Evolutionary conservation across 768 basidiomycete genomes (phyloP).

Genomic region (Suillus alpinus): DNA sequence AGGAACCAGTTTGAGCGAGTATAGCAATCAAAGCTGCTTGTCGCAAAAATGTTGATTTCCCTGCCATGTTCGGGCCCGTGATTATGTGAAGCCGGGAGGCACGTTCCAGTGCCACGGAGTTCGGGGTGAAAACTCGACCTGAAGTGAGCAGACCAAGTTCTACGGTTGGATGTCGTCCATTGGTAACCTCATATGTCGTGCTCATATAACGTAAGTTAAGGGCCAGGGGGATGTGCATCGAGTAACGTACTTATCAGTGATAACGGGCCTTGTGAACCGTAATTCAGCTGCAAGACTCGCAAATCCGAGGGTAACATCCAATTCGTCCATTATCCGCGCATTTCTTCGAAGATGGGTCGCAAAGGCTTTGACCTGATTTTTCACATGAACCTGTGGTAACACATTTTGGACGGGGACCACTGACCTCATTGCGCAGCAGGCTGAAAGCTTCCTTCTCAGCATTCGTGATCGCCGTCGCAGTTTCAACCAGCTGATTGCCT

Average conservation of each 20-base stretch:
- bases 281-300: slow-evolving; percentile 77
- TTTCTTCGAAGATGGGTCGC: slow-evolving; percentile 64
- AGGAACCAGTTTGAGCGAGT: slow-evolving; percentile 90
- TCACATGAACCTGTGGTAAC: slow-evolving; percentile 2
- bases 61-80: slow-evolving; percentile 95
- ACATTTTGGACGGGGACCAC: not conserved
- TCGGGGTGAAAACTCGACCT: slow-evolving; percentile 81
- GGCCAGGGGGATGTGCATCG: not conserved
- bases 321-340: slow-evolving; percentile 77
- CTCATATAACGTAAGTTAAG: slow-evolving; percentile 27
- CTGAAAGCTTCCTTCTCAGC: slow-evolving; percentile 78
- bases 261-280: slow-evolving; percentile 66
- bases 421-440: slow-evolving; percentile 62
- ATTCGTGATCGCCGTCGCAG: slow-evolving; percentile 44
- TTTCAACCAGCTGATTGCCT: slow-evolving; percentile 64
- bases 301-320: slow-evolving; percentile 83
- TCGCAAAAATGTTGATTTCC: slow-evolving; percentile 90
- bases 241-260: slow-evolving; percentile 64
- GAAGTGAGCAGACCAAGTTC: slow-evolving; percentile 78
- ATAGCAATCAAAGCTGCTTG: slow-evolving; percentile 89
- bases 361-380: slow-evolving; percentile 57
- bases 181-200: slow-evolving; percentile 59
- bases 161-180: slow-evolving; percentile 91
- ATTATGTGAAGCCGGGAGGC: slow-evolving; percentile 73
- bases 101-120: slow-evolving; percentile 64